Percentiles rank a stretch among this genome's conserved stretches.
These are phyloP conservation scores for Onygena corvina DNA, from an alignment of 2,329 filamentous ascomycete genomes.

Conservation along the genomic window DNA sequence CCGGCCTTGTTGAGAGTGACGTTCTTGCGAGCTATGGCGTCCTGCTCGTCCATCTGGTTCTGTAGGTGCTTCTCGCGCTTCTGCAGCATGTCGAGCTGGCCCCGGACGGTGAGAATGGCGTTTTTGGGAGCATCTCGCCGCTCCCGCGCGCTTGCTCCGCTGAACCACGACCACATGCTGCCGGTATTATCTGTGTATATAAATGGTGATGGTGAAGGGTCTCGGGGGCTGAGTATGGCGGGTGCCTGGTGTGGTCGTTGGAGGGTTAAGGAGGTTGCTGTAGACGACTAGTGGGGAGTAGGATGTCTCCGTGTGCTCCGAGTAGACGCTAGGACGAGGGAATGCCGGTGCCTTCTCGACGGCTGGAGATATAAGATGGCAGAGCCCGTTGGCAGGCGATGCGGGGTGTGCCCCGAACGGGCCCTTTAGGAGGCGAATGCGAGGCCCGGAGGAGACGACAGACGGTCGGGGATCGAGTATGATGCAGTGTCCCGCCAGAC, in stretches of 20 bases:
- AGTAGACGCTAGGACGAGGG: too few relatives aligned
- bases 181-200: neutral
- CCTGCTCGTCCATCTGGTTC: conserved; percentile 86
- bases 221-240: neutral
- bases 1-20: conserved; percentile 81
- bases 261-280: too few relatives aligned
- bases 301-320: too few relatives aligned
- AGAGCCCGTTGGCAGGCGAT: neutral
- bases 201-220: neutral
- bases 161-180: conserved; percentile 76
- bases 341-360: neutral
- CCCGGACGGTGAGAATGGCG: conserved; percentile 76
- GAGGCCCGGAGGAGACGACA: neutral
- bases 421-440: neutral
- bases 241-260: too few relatives aligned
- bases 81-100: conserved; percentile 92
- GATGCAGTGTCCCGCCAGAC: neutral
- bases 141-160: conserved; percentile 68
- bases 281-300: too few relatives aligned
- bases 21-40: conserved; percentile 76
- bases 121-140: conserved; percentile 93
- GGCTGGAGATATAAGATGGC: neutral
- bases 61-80: conserved; percentile 89
- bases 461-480: neutral
- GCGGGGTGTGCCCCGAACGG: conserved; percentile 4